Evolutionary conservation across 148 eudicot species (phyloP).

Genomic region (Rhododendron williamsianum): DNA sequence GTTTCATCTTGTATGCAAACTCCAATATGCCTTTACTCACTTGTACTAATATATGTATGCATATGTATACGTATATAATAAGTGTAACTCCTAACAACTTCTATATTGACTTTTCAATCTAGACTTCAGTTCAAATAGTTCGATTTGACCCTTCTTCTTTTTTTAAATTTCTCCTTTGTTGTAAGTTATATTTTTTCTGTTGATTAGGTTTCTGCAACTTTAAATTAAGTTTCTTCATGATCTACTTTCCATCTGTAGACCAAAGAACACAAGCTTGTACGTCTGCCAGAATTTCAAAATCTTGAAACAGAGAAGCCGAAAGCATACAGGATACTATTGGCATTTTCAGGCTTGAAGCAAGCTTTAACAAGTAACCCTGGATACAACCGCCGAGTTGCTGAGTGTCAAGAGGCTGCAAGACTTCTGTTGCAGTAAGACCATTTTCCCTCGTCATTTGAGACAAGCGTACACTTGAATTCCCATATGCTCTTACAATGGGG

Average conservation of each 20-base stretch:
- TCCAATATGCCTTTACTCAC: too few relatives aligned
- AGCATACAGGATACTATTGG: conserved; percentile 74
- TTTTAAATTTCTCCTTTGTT: neutral
- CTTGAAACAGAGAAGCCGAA: conserved; percentile 27
- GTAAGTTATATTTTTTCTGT: neutral
- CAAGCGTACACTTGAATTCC: neutral
- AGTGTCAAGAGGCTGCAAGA: conserved; percentile 87
- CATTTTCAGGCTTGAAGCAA: conserved; percentile 90
- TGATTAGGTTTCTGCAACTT: neutral
- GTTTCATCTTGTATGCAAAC: too few relatives aligned
- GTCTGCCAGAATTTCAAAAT: conserved; percentile 32
- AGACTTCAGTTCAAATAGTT: neutral
- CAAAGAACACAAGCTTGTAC: conserved; percentile 79
- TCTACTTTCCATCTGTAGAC: conserved; percentile 41
- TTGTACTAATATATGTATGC: too few relatives aligned
- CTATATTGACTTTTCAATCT: neutral
- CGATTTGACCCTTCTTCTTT: neutral
- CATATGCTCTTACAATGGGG: neutral
- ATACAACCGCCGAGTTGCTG: conserved; percentile 75
- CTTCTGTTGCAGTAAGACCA: conserved; percentile 63
- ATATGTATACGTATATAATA: too few relatives aligned
- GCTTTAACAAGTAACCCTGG: conserved; percentile 75
- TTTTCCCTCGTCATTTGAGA: neutral
- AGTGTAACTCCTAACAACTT: neutral
- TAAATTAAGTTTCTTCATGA: neutral